These are phyloP conservation scores for Penicillium subrubescens DNA, from an alignment of 495 filamentous ascomycete species.

Conservation along the genomic window DNA sequence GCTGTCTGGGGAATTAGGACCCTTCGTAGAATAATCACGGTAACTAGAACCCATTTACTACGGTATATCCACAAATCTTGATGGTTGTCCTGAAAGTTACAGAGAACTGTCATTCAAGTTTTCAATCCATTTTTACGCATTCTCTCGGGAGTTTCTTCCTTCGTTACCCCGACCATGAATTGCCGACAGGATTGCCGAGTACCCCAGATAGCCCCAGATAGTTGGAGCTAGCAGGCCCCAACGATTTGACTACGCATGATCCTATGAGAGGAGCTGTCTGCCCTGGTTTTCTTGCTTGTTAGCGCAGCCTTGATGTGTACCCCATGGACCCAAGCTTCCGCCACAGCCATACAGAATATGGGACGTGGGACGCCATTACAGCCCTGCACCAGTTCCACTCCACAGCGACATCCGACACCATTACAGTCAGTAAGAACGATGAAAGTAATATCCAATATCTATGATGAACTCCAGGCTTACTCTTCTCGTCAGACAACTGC, in stretches of 20 bases:
- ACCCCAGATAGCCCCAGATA: neutral
- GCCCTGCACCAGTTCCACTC: neutral
- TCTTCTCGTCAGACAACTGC: neutral
- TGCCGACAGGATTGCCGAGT: slow-evolving; percentile 10
- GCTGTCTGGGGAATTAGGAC: neutral
- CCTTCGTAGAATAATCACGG: neutral
- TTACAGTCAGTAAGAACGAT: neutral
- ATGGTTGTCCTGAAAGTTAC: neutral
- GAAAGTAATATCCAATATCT: neutral
- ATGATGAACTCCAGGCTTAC: neutral
- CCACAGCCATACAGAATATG: neutral
- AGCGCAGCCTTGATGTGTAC: neutral
- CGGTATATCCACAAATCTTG: neutral
- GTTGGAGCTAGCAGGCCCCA: neutral
- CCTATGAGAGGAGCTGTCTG: neutral
- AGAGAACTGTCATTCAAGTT: neutral
- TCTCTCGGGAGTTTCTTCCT: neutral
- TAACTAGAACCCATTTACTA: neutral
- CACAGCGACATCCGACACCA: neutral
- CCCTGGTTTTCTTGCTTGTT: neutral
- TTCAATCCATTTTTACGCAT: neutral
- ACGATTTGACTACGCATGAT: neutral
- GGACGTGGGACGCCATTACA: neutral
- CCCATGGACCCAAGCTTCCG: slow-evolving; percentile 1
- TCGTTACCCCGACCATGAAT: neutral